A percentile compares a stretch with the other conserved stretches of the same genome.
Conservation (phyloP, 2,329 filamentous ascomycete genomes). For the Cladosporium colombiae region DNA sequence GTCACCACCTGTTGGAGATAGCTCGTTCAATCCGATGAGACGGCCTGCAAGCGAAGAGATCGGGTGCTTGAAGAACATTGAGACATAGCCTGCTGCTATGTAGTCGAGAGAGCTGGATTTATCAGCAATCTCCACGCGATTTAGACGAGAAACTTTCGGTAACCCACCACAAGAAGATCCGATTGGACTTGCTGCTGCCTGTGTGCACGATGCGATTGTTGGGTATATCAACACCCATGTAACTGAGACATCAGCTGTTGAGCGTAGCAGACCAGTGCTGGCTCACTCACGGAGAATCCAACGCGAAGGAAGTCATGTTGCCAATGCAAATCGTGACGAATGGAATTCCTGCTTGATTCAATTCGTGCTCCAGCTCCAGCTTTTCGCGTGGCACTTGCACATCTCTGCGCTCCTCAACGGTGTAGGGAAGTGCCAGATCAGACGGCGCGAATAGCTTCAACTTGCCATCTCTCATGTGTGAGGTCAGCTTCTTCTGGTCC, state of each 20-base stretch:
- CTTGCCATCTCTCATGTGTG: not conserved
- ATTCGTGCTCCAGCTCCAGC: not conserved
- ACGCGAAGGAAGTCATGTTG: slow-evolving; percentile 8
- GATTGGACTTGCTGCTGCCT: not conserved
- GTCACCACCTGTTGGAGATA: not conserved
- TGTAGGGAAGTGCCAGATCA: slow-evolving; percentile 8
- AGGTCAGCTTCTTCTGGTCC: not conserved
- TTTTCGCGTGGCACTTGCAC: not conserved
- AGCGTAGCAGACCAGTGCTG: not conserved
- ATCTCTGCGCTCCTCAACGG: not conserved
- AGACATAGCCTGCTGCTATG: not conserved
- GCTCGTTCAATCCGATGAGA: not conserved
- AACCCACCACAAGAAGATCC: not conserved
- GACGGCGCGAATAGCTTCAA: slow-evolving; percentile 7
- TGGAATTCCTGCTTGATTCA: not conserved
- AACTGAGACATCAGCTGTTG: not conserved
- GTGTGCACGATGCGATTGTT: slow-evolving; percentile 10
- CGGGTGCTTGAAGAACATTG: not conserved
- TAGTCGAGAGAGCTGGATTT: not conserved
- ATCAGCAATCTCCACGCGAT: not conserved
- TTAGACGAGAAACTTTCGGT: not conserved
- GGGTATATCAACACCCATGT: slow-evolving; percentile 5
- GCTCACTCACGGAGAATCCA: slow-evolving; percentile 1
- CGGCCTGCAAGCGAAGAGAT: not conserved
- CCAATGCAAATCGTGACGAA: slow-evolving; percentile 8